phyloP scores from a whole-genome alignment of 2,329 filamentous ascomycete species.

The Claviceps sp. region DNA sequence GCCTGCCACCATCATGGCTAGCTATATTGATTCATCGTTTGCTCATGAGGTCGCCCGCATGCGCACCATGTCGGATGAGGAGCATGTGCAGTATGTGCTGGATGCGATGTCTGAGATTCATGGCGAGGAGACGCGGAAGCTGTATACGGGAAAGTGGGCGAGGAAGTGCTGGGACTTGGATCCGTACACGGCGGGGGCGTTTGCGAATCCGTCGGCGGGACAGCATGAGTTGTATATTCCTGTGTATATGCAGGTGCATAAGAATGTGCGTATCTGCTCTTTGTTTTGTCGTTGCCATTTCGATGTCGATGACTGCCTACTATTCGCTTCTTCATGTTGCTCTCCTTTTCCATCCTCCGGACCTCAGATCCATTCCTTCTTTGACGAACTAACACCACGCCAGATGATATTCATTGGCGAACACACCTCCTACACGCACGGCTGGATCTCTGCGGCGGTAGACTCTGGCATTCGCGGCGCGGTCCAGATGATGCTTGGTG shows the following conservation, averaged over 20 bases:
- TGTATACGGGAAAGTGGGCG: conserved; percentile 53
- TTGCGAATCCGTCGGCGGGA: conserved; percentile 45
- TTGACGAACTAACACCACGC: neutral
- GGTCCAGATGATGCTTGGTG: conserved; percentile 44
- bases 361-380: no score
- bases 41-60: conserved; percentile 25
- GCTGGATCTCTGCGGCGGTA: conserved; percentile 54
- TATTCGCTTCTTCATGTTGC: neutral
- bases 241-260: conserved; percentile 57
- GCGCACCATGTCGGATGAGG: conserved; percentile 31
- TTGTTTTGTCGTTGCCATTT: no score
- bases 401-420: conserved; percentile 56
- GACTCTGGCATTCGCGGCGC: conserved; percentile 55
- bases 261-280: conserved; percentile 27
- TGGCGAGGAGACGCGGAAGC: conserved; percentile 41
- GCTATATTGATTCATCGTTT: conserved; percentile 36
- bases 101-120: conserved; percentile 57
- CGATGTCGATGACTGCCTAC: no score
- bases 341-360: neutral
- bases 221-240: conserved; percentile 59
- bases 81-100: conserved; percentile 50
- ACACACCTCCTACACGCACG: conserved; percentile 58
- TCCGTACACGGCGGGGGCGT: conserved; percentile 46
- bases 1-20: conserved; percentile 47
- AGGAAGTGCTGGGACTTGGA: conserved; percentile 54